A percentile compares a stretch with the other conserved stretches of the same genome.
These are phyloP conservation scores for Sclerotinia spermophila DNA, from an alignment of 2,329 filamentous ascomycete species.

Conservation along the genomic window DNA sequence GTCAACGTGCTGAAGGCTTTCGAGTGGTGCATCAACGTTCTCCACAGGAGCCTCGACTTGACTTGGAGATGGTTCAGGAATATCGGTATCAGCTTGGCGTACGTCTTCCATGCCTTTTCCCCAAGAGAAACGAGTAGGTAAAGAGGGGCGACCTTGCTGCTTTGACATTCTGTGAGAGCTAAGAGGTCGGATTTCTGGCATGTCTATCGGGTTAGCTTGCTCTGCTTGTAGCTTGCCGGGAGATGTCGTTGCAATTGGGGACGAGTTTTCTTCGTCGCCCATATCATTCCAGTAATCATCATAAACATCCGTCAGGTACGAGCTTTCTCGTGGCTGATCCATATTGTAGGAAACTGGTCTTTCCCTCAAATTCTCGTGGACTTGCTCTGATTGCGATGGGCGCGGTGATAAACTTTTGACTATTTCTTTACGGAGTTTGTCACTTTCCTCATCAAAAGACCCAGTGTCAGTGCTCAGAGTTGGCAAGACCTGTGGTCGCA, in stretches of 20 bases:
- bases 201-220: conserved; percentile 31
- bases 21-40: no score
- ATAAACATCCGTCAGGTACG: conserved; percentile 62
- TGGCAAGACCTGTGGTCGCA: conserved; percentile 23
- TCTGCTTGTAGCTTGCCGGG: not conserved
- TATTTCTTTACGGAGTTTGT: conserved; percentile 70
- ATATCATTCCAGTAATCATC: conserved; percentile 61
- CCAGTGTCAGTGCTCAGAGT: conserved; percentile 26
- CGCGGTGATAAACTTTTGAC: conserved; percentile 62
- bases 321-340: conserved; percentile 49
- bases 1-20: not conserved
- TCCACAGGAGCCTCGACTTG: conserved; percentile 1
- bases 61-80: not conserved
- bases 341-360: not conserved
- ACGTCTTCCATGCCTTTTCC: conserved; percentile 30
- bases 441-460: conserved; percentile 56
- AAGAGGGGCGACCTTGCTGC: conserved; percentile 20
- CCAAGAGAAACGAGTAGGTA: conserved; percentile 34
- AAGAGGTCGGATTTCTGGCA: conserved; percentile 27
- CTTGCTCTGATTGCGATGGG: conserved; percentile 31
- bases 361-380: conserved; percentile 19
- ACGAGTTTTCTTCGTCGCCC: conserved; percentile 38
- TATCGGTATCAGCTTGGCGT: not conserved
- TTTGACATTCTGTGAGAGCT: conserved; percentile 27
- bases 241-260: conserved; percentile 8